Base-by-base conservation (phyloP, 2,329 filamentous ascomycete species). In the Nemania abortiva region DNA sequence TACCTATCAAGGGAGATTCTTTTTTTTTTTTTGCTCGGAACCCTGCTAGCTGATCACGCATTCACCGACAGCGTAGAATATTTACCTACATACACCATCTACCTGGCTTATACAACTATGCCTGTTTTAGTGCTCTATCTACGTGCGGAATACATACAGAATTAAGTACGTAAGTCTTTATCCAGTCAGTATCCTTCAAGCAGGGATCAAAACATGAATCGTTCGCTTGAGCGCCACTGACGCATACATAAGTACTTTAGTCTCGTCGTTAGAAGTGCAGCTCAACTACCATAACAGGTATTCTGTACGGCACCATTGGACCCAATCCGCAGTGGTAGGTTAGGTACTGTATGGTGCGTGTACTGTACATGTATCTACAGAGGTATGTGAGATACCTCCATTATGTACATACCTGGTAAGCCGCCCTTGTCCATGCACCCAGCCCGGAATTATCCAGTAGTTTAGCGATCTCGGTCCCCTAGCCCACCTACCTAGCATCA, bases 141-240 rank as follows among this genome's bases (percentile, higher is more conserved):
- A 55, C 24, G 18, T 45, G 18, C 42, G 20, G 42, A 47, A 20
- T 5, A 47, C n/a, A 5, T 20, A 47, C n/a, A 20, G 6, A 47
- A 20, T 2, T 42, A 42, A 2, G 39, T 53, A 53, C 24, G 10
- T 53, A 22, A 3, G 5, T 15, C 13, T 20, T 58, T 27, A 27
- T 27, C 24, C 24, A 5, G 24, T 2, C 24, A 27, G 24, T 27
- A 27, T 5, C 24, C 53, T 22, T 49, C 10, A 24, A 31, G 22
- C 53, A 62, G 52, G 63, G 66, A 27, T 34, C 10, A 49, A 50
- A 31, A 15, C 37, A 34, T 55, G 54, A 45, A 66, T 63, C 57
- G 58, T 68, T 64, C 24, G 39, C 63, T 20, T 37, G 54, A 34
- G 39, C 63, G 63, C 67, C 67, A 42, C 63, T 69, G 67, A 69